Percentiles rank a stretch among this genome's conserved stretches.
These are phyloP conservation scores for Aspergillus alliaceus DNA, from an alignment of 2,329 filamentous ascomycete species.

Conservation along the genomic window DNA sequence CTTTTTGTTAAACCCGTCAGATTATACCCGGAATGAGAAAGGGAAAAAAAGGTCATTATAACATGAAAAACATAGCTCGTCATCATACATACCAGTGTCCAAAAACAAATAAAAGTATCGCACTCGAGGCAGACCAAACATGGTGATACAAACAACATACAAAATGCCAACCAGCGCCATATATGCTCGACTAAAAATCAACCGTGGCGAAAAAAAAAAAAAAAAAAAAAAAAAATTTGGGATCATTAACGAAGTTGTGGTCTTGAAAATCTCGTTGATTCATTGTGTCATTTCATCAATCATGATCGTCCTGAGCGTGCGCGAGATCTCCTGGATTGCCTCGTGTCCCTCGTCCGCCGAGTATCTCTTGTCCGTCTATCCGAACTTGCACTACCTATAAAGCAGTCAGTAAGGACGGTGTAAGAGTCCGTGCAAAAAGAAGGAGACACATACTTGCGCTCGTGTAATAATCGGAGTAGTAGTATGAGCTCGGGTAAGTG, in stretches of 20 bases:
- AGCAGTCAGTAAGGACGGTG: slow-evolving; percentile 9
- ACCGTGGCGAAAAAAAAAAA: not conserved
- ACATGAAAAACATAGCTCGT: slow-evolving; percentile 16
- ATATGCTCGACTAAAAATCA: not conserved
- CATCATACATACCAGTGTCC: slow-evolving; percentile 10
- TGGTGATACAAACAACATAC: not conserved
- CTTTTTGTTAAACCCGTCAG: slow-evolving; percentile 3
- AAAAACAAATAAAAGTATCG: not conserved
- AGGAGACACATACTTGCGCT: slow-evolving; percentile 39
- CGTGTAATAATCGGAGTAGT: slow-evolving; percentile 43
- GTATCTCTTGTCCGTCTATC: slow-evolving; percentile 38
- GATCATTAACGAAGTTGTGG: not conserved
- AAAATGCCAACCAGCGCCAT: not conserved
- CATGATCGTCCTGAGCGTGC: slow-evolving; percentile 29
- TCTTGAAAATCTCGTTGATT: not conserved
- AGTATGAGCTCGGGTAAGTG: slow-evolving; percentile 40
- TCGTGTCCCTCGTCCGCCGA: slow-evolving; percentile 29
- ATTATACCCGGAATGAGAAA: slow-evolving; percentile 6
- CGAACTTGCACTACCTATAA: slow-evolving; percentile 46
- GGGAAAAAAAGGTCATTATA: slow-evolving; percentile 2
- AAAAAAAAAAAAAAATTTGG: not conserved
- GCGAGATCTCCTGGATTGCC: slow-evolving; percentile 30
- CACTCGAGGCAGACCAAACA: not conserved
- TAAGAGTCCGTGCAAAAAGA: slow-evolving; percentile 4
- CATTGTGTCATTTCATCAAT: slow-evolving; percentile 10